Conservation (phyloP, 352 stramenopile species). For the Phytophthora cryptogea region DNA sequence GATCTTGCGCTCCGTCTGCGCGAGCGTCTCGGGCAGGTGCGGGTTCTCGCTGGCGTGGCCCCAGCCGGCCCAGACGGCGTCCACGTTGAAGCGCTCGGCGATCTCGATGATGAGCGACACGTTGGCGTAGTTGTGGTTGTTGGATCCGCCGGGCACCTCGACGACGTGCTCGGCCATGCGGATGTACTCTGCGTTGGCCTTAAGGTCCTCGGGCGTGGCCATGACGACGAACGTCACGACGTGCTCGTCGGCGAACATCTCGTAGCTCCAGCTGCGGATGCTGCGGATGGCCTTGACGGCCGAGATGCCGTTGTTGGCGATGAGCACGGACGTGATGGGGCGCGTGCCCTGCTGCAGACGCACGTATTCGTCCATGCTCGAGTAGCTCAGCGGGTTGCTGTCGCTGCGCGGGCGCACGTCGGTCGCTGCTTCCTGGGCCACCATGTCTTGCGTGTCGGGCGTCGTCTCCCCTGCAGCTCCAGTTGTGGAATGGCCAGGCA, state of each 20-base stretch:
- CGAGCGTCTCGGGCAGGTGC: conserved; percentile 94
- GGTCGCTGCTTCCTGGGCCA: conserved; percentile 31
- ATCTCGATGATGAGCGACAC: conserved; percentile 99
- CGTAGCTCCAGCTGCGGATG: conserved; percentile 98
- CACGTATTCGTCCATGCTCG: conserved; percentile 93
- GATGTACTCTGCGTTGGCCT: conserved; percentile 99
- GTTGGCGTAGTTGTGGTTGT: conserved; percentile 99
- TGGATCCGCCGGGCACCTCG: conserved; percentile 99
- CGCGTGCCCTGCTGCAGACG: conserved; percentile 86
- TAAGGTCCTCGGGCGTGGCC: conserved; percentile 99
- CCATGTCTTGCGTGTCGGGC: conserved; percentile 36
- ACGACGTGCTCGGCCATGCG: conserved; percentile 99
- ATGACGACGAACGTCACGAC: conserved; percentile 99
- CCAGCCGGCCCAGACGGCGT: conserved; percentile 99
- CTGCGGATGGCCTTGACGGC: conserved; percentile 99
- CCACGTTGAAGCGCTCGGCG: conserved; percentile 94
- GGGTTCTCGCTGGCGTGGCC: conserved; percentile 99
- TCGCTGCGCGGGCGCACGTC: conserved; percentile 50
- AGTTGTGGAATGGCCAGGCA: conserved; percentile 46
- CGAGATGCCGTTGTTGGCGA: conserved; percentile 99
- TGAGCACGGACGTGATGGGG: conserved; percentile 97
- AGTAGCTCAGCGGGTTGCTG: conserved; percentile 76
- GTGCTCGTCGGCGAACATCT: conserved; percentile 96
- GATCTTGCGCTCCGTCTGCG: conserved; percentile 92
- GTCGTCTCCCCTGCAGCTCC: conserved; percentile 36